Evolutionary conservation across 352 stramenopile species (phyloP).

Genomic region (Pythium rishiriense): DNA sequence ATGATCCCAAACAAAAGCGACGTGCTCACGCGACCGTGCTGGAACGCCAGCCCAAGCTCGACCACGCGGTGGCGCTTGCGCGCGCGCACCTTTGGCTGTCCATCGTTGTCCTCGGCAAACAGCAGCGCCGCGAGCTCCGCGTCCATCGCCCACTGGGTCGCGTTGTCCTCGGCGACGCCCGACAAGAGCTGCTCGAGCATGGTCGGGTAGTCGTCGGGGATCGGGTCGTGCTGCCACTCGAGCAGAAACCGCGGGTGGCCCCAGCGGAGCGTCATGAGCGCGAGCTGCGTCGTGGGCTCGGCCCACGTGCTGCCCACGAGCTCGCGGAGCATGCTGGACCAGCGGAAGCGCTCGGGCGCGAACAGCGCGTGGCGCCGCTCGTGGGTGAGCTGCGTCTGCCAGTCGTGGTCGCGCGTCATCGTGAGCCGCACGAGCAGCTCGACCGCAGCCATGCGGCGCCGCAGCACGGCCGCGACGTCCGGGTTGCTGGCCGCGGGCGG

Average conservation of each 20-base stretch:
- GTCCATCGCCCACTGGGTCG: background rate
- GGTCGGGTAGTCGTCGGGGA: slow-evolving; percentile 16
- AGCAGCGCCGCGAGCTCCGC: slow-evolving; percentile 1
- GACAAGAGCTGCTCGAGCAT: slow-evolving; percentile 22
- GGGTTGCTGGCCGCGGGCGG: slow-evolving; percentile 10
- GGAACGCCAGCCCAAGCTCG: slow-evolving; percentile 20
- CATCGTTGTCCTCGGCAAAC: background rate
- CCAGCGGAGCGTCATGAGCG: slow-evolving; percentile 19
- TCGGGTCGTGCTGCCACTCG: slow-evolving; percentile 26
- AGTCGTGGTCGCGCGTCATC: slow-evolving; percentile 9
- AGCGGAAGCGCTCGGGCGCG: background rate
- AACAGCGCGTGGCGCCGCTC: background rate
- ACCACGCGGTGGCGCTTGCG: slow-evolving; percentile 12
- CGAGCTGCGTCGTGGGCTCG: slow-evolving; percentile 10
- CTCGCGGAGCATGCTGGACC: slow-evolving; percentile 13
- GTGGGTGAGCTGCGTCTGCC: slow-evolving; percentile 13
- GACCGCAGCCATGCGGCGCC: slow-evolving; percentile 14
- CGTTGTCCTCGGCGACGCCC: slow-evolving; percentile 10
- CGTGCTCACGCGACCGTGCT: slow-evolving; percentile 17
- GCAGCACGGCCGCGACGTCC: background rate
- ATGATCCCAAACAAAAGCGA: slow-evolving; percentile 25
- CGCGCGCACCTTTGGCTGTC: background rate
- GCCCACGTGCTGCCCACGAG: slow-evolving; percentile 18
- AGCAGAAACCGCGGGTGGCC: slow-evolving; percentile 24
- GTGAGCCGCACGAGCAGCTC: slow-evolving; percentile 20